These are phyloP conservation scores for Gaillardinia entomophila DNA, from an alignment of 805 yeast genomes.

Conservation along the genomic window DNA sequence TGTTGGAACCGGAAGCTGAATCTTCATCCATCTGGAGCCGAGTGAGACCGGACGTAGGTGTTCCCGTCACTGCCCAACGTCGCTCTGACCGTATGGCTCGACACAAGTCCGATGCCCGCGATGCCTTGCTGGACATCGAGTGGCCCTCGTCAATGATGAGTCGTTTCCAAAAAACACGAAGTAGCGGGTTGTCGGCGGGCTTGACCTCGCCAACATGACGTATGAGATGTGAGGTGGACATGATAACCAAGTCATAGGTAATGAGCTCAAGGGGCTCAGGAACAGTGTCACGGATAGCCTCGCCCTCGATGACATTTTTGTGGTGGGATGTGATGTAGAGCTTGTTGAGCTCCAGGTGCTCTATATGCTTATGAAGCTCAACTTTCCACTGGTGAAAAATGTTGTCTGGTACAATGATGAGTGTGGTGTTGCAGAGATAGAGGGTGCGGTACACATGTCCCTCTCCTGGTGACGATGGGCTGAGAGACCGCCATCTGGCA, in stretches of 20 bases:
- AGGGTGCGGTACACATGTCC: constrained; percentile 22
- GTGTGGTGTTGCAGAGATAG: constrained; percentile 46
- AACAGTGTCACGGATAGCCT: constrained; percentile 12
- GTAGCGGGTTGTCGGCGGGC: constrained; percentile 27
- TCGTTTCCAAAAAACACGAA: constrained; percentile 56
- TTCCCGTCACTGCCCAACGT: constrained; percentile 71
- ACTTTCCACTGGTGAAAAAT: constrained; percentile 59
- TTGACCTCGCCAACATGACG: constrained; percentile 24
- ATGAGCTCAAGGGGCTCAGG: constrained; percentile 28
- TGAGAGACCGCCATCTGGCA: constrained; percentile 5
- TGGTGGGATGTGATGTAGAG: constrained; percentile 28
- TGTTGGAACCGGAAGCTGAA: constrained; percentile 9
- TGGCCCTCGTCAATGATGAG: constrained; percentile 76
- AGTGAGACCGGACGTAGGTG: constrained; percentile 70
- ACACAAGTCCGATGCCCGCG: constrained; percentile 47
- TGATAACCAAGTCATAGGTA: constrained; percentile 47
- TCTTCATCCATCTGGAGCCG: constrained; percentile 44
- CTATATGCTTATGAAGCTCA: constrained; percentile 54
- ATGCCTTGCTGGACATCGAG: constrained; percentile 47
- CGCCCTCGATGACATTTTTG: constrained; percentile 12
- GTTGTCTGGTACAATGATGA: constrained; percentile 63
- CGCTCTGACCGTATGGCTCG: constrained; percentile 49
- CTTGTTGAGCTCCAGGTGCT: constrained; percentile 26
- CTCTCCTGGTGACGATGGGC: constrained; percentile 9
- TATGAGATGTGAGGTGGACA: constrained; percentile 44